Evolutionary conservation across 768 basidiomycete species (phyloP).

Genomic region (Pleurotus ostreatus): DNA sequence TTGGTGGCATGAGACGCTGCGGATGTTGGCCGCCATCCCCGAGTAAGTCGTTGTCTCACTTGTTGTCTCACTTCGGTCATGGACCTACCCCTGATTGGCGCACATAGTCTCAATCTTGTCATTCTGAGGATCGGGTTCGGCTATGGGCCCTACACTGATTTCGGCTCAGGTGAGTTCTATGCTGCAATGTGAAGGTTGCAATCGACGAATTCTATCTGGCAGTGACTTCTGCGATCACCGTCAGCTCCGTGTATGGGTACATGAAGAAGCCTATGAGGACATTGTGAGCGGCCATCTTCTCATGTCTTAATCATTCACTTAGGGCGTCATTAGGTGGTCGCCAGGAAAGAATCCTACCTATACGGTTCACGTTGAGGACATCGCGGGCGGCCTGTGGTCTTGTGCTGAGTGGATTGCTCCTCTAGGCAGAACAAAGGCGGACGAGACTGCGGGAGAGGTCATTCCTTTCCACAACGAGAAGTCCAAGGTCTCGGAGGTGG

Average conservation of each 20-base stretch:
- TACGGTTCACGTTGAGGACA: slow-evolving; percentile 75
- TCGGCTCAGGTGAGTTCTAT: slow-evolving; percentile 54
- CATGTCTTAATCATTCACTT: slow-evolving; percentile 2
- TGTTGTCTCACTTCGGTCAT: slow-evolving; percentile 3
- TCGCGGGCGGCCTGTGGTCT: slow-evolving; percentile 75
- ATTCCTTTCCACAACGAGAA: slow-evolving; percentile 70
- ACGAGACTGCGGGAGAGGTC: slow-evolving; percentile 61
- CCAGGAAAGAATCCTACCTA: slow-evolving; percentile 74
- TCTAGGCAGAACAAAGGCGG: slow-evolving; percentile 60
- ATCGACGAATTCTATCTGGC: slow-evolving; percentile 8
- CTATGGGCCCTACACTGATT: slow-evolving; percentile 80
- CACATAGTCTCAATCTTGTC: slow-evolving; percentile 69
- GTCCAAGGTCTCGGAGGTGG: slow-evolving; percentile 58
- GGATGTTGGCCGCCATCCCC: slow-evolving; percentile 69
- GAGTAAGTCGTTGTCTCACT: slow-evolving; percentile 41
- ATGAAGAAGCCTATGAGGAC: slow-evolving; percentile 84
- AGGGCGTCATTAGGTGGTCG: slow-evolving; percentile 54
- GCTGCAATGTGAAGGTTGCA: slow-evolving; percentile 7
- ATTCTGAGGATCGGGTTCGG: slow-evolving; percentile 70
- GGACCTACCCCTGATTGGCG: slow-evolving; percentile 11
- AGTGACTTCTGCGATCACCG: slow-evolving; percentile 72
- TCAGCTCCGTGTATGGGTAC: slow-evolving; percentile 78
- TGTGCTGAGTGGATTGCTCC: slow-evolving; percentile 72
- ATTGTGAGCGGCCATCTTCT: slow-evolving; percentile 43
- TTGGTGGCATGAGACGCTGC: slow-evolving; percentile 88